Evolutionary conservation across 192 early-diverging fungal genomes (phyloP).

Genomic region (Thamnidium elegans): DNA sequence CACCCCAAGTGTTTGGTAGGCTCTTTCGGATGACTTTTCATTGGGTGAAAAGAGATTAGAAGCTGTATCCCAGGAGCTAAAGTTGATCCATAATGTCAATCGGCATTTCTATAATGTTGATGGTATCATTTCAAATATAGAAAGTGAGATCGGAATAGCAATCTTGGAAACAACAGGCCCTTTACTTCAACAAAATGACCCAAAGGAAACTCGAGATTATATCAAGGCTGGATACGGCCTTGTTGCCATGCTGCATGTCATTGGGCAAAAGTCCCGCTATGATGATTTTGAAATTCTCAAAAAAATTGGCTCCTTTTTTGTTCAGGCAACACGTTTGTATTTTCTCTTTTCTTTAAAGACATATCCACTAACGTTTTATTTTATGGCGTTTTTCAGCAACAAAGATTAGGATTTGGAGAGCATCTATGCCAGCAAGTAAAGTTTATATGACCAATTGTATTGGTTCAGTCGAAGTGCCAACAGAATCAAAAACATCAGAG

Average conservation of each 20-base stretch:
- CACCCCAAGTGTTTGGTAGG: not conserved
- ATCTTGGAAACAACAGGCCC: constrained; percentile 15
- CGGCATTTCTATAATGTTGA: constrained; percentile 11
- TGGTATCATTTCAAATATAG: constrained; percentile 17
- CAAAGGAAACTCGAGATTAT: constrained; percentile 14
- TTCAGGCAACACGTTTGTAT: constrained; percentile 18
- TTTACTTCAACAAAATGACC: constrained; percentile 12
- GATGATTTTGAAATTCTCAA: constrained; percentile 17
- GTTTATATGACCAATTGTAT: constrained; percentile 13
- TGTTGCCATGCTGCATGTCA: constrained; percentile 6
- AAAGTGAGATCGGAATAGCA: constrained; percentile 9
- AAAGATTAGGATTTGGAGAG: constrained; percentile 14
- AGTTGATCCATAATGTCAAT: constrained; percentile 16
- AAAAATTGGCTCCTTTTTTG: constrained; percentile 22
- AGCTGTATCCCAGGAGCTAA: constrained; percentile 11
- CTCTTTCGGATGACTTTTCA: constrained; percentile 7
- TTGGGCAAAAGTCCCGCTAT: constrained; percentile 5
- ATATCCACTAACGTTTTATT: constrained; percentile 13
- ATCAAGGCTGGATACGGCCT: constrained; percentile 17
- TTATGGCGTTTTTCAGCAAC: constrained; percentile 17
- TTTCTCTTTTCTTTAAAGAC: constrained; percentile 19
- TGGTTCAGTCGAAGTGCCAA: constrained; percentile 17
- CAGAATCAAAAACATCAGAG: constrained; percentile 15
- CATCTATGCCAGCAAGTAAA: constrained; percentile 16
- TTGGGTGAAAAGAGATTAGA: constrained; percentile 15